Evolutionary conservation across 78 protist species (phyloP).

Genomic region (Tieghemostelium lacteum): DNA sequence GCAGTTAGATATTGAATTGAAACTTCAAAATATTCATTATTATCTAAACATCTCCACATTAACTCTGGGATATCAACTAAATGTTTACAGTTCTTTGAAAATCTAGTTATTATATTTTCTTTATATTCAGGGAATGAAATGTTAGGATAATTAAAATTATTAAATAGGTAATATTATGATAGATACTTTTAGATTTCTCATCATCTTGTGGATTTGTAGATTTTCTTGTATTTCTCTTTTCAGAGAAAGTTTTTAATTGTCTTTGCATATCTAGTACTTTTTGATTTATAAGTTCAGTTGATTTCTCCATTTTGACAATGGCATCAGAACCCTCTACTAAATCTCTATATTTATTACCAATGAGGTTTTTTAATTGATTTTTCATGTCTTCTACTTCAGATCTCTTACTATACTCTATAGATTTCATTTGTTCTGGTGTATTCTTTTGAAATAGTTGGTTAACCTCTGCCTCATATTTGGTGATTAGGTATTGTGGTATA

Average conservation of each 20-base stretch:
- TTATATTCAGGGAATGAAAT: not conserved
- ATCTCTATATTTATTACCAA: conserved; percentile 70
- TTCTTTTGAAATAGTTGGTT: conserved; percentile 43
- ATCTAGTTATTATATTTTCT: conserved; percentile 12
- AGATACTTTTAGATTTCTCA: not conserved
- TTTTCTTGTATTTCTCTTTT: conserved; percentile 31
- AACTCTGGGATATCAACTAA: conserved; percentile 52
- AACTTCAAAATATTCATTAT: conserved; percentile 56
- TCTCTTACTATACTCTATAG: conserved; percentile 39
- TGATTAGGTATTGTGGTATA: conserved; percentile 38
- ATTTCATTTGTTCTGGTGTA: conserved; percentile 63
- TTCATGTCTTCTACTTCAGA: conserved; percentile 73
- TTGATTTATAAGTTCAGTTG: conserved; percentile 23
- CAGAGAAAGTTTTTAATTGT: conserved; percentile 34
- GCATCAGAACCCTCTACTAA: conserved; percentile 70
- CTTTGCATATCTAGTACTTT: conserved; percentile 33
- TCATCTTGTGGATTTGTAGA: not conserved
- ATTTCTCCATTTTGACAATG: conserved; percentile 64
- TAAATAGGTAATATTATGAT: not conserved
- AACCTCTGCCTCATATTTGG: conserved; percentile 47
- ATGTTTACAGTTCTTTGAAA: conserved; percentile 36
- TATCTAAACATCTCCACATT: conserved; percentile 73
- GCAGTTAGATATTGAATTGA: conserved; percentile 42
- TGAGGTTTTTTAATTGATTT: conserved; percentile 37
- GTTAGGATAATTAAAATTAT: no score